Evolutionary conservation across 306 rosid species (phyloP).

Genomic region (Mimosa pudica): DNA sequence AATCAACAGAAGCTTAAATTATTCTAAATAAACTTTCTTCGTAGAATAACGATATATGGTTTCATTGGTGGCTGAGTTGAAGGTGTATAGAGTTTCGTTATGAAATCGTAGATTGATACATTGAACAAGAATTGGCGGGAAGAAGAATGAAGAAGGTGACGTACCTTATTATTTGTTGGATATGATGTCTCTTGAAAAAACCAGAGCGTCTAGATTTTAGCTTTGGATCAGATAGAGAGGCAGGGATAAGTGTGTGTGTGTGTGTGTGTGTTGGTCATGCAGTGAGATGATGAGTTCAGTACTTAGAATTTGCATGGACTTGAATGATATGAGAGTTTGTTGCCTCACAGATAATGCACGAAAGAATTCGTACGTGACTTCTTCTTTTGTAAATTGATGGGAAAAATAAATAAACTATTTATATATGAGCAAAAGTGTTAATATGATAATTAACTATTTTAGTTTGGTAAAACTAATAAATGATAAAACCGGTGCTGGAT

Average conservation of each 20-base stretch:
- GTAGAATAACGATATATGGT: slow-evolving; percentile 1
- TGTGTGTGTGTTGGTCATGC: too few species aligned
- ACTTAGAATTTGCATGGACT: not conserved
- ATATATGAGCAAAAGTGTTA: too few species aligned
- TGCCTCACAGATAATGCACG: not conserved
- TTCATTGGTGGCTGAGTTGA: slow-evolving; percentile 12
- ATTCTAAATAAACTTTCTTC: slow-evolving; percentile 30
- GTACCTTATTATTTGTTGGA: not conserved
- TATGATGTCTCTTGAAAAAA: not conserved
- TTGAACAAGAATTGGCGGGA: slow-evolving; percentile 8
- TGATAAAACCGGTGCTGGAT: too few species aligned
- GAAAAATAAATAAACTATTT: too few species aligned
- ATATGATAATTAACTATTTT: too few species aligned
- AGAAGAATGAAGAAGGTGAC: not conserved
- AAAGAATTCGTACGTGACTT: not conserved
- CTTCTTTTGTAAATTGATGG: too few species aligned
- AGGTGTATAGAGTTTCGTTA: slow-evolving; percentile 7
- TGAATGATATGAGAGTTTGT: not conserved
- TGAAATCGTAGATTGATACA: slow-evolving; percentile 44
- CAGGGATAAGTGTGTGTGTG: too few species aligned
- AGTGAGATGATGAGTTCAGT: not conserved
- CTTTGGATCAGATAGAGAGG: not conserved
- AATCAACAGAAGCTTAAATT: slow-evolving; percentile 3
- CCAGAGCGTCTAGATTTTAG: not conserved
- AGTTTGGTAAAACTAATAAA: too few species aligned